phyloP scores from a whole-genome alignment of 1,284 basidiomycete species.

The Coriolopsis trogii region DNA sequence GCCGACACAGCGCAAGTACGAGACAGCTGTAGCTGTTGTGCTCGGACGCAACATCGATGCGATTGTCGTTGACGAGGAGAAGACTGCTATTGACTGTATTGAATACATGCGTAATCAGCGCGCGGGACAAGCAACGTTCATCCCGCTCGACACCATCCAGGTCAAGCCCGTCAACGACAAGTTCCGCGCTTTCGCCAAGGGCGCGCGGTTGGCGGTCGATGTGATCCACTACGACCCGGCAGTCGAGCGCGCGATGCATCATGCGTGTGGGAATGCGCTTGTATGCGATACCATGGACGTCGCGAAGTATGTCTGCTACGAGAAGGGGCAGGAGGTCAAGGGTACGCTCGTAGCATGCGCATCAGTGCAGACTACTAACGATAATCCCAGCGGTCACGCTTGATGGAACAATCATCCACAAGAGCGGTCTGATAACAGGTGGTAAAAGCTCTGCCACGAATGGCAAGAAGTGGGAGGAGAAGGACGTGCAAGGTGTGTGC shows the following conservation, averaged over 20 bases:
- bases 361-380: not conserved
- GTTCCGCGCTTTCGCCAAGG: slow-evolving; percentile 88
- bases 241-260: slow-evolving; percentile 93
- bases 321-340: slow-evolving; percentile 95
- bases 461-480: slow-evolving; percentile 91
- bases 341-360: slow-evolving; percentile 49
- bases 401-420: slow-evolving; percentile 97
- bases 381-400: slow-evolving; percentile 84
- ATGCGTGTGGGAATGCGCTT: slow-evolving; percentile 93
- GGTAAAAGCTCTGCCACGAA: slow-evolving; percentile 77
- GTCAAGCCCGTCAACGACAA: slow-evolving; percentile 95
- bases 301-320: slow-evolving; percentile 89
- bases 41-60: slow-evolving; percentile 95
- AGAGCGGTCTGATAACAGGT: slow-evolving; percentile 96
- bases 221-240: slow-evolving; percentile 88
- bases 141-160: slow-evolving; percentile 96
- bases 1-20: slow-evolving; percentile 91
- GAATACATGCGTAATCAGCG: slow-evolving; percentile 98
- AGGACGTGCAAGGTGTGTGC: slow-evolving; percentile 78
- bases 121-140: slow-evolving; percentile 94
- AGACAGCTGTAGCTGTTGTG: slow-evolving; percentile 92
- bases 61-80: slow-evolving; percentile 95
- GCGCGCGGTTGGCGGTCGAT: slow-evolving; percentile 92
- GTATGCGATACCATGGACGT: slow-evolving; percentile 96
- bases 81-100: slow-evolving; percentile 97